These are phyloP conservation scores for Apiotrichum domesticum DNA, from an alignment of 1,284 basidiomycete genomes.

Conservation along the genomic window DNA sequence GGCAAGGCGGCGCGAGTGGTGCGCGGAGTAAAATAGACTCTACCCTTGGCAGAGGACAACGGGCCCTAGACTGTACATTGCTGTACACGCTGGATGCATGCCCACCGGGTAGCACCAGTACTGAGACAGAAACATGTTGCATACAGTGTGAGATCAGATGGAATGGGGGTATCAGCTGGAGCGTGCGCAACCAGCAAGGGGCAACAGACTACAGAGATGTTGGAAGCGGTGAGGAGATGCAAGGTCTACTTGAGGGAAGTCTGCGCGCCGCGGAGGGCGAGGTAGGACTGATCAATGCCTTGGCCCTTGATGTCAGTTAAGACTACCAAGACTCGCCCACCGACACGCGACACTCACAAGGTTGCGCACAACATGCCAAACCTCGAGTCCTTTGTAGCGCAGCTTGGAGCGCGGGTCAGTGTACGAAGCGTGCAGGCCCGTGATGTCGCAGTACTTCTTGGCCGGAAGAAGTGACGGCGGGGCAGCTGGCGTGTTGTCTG, in stretches of 20 bases:
- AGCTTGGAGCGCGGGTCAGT: constrained; percentile 47
- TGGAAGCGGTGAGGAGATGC: too few relatives aligned
- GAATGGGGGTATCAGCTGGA: not conserved
- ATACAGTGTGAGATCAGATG: not conserved
- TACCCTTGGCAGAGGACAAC: not conserved
- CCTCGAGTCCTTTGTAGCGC: constrained; percentile 46
- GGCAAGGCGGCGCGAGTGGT: too few relatives aligned
- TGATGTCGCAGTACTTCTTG: constrained; percentile 53
- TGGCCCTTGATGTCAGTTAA: constrained; percentile 31
- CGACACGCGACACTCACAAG: constrained; percentile 30
- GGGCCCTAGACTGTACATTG: constrained; percentile 3
- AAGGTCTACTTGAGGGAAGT: constrained; percentile 36
- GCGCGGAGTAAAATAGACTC: not conserved
- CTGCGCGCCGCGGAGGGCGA: constrained; percentile 42
- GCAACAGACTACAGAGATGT: too few relatives aligned
- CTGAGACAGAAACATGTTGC: not conserved
- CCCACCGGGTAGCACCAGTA: not conserved
- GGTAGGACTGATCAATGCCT: constrained; percentile 45
- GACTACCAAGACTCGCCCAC: not conserved
- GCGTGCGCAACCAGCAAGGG: too few relatives aligned
- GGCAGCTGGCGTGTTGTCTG: constrained; percentile 45
- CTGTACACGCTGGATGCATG: constrained; percentile 4
- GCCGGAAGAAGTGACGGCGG: constrained; percentile 45
- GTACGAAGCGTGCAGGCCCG: constrained; percentile 48
- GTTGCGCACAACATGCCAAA: constrained; percentile 45